Evolutionary conservation across 345 rosid genomes (phyloP).

Genomic region (Hibiscus syriacus): DNA sequence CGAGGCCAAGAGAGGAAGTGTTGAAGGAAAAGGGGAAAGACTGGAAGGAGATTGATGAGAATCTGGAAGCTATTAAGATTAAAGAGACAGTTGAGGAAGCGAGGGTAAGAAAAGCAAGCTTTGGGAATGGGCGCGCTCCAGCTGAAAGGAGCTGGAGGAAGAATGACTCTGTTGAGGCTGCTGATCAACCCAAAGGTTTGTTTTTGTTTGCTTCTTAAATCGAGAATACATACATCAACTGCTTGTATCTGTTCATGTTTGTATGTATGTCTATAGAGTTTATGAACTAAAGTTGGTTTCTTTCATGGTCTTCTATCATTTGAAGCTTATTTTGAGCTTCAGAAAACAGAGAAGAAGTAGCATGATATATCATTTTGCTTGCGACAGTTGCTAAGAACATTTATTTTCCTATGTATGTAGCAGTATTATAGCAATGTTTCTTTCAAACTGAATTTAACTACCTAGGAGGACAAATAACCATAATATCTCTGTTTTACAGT

Average conservation of each 20-base stretch:
- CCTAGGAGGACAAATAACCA: neutral
- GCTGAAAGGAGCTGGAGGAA: constrained; percentile 48
- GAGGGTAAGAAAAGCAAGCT: constrained; percentile 31
- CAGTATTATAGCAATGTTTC: neutral
- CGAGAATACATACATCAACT: neutral
- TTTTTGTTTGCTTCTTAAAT: constrained; percentile 15
- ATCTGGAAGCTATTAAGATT: constrained; percentile 46
- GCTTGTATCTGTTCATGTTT: constrained; percentile 1
- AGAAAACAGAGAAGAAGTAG: neutral
- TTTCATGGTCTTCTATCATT: too few relatives aligned
- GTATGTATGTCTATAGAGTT: neutral
- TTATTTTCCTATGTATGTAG: neutral
- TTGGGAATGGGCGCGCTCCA: constrained; percentile 34
- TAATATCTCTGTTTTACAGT: neutral
- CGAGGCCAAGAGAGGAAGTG: constrained; percentile 95
- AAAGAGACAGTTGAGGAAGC: constrained; percentile 32
- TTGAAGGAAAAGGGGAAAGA: constrained; percentile 88
- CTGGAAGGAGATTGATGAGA: constrained; percentile 93
- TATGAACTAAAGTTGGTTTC: neutral
- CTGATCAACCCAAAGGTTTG: constrained; percentile 22
- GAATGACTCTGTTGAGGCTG: constrained; percentile 23
- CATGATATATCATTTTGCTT: neutral
- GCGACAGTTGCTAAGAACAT: neutral
- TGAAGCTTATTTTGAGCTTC: neutral
- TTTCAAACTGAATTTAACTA: neutral